Conservation (phyloP, 768 basidiomycete genomes). For the Suillus subluteus region DNA sequence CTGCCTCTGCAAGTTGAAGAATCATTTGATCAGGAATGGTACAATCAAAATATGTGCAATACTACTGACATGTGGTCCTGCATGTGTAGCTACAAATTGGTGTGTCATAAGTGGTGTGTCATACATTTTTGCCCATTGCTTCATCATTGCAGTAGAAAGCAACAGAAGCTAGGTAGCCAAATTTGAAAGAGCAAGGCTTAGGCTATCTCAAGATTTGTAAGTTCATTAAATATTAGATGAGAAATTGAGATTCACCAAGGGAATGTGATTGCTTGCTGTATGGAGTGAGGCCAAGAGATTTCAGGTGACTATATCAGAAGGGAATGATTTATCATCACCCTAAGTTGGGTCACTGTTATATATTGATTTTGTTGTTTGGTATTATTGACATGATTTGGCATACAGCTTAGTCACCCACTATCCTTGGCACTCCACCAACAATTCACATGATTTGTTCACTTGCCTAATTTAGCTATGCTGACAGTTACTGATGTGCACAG, state of each 20-base stretch:
- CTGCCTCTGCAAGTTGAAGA: background rate
- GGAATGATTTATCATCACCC: background rate
- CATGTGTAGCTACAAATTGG: background rate
- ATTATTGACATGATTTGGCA: constrained; percentile 1
- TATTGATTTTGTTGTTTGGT: constrained; percentile 2
- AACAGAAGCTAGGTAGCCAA: background rate
- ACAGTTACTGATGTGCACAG: too few relatives aligned
- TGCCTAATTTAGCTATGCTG: background rate
- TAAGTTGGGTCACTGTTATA: background rate
- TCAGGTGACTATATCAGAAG: background rate
- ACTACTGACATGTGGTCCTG: constrained; percentile 1
- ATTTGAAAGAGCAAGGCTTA: background rate
- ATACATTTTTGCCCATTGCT: background rate
- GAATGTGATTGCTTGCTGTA: background rate
- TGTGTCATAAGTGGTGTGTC: background rate
- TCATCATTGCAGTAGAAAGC: background rate
- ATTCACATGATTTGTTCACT: background rate
- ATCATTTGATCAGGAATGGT: background rate
- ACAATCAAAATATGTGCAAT: background rate
- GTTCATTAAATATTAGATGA: background rate
- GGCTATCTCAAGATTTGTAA: background rate
- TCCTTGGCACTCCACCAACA: background rate
- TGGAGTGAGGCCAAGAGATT: background rate
- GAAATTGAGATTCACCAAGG: background rate
- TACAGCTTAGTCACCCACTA: background rate